A percentile compares a stretch with the other conserved stretches of the same genome.
phyloP scores from a whole-genome alignment of 192 early-diverging fungal species.

The Gamsiella multidivaricata region DNA sequence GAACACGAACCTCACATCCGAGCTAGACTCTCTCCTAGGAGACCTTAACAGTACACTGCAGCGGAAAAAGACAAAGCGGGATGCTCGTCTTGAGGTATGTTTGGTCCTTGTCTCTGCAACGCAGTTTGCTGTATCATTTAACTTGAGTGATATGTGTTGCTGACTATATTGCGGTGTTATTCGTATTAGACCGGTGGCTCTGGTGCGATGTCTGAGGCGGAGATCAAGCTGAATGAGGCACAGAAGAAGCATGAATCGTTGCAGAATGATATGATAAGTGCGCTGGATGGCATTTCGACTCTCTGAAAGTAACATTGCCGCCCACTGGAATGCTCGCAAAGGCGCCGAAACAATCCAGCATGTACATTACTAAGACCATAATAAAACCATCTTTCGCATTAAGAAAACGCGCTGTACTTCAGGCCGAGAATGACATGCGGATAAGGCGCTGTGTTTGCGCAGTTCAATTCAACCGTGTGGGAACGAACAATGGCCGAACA shows the following conservation, averaged over 20 bases:
- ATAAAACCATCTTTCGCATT: background rate
- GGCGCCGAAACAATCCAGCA: background rate
- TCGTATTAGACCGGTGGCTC: conserved; percentile 1
- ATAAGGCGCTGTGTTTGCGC: no score
- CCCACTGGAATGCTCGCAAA: no score
- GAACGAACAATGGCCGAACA: no score
- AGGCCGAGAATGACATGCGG: no score
- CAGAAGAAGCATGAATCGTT: conserved; percentile 41
- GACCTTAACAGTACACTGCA: conserved; percentile 46
- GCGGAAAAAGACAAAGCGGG: conserved; percentile 47
- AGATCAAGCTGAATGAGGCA: conserved; percentile 38
- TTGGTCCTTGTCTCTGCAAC: background rate
- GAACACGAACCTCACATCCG: conserved; percentile 39
- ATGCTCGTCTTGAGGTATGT: conserved; percentile 12
- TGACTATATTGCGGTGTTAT: no score
- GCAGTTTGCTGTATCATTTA: no score
- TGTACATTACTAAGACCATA: conserved; percentile 12
- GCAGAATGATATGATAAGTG: conserved; percentile 47
- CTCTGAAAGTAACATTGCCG: conserved; percentile 37
- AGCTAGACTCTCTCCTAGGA: conserved; percentile 43
- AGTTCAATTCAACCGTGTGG: no score
- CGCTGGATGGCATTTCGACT: conserved; percentile 45
- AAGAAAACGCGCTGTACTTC: no score
- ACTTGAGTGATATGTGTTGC: no score
- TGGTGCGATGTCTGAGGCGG: conserved; percentile 4